Conservation (phyloP, 495 filamentous ascomycete species). For the Talaromyces ruber region DNA sequence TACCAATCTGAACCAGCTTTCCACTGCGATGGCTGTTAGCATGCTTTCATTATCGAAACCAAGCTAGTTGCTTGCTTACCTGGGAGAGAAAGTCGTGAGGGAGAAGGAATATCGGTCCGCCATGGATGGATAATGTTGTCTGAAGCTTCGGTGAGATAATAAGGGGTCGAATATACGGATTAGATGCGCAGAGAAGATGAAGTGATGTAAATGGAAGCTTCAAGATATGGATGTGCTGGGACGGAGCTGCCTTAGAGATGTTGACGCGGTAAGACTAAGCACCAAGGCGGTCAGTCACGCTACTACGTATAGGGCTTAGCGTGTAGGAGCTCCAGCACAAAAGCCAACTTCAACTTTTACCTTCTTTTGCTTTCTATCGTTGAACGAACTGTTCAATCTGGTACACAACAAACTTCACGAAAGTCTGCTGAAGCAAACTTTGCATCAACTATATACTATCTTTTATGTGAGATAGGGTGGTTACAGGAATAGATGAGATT, state of each 20-base stretch:
- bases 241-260: conserved; percentile 19
- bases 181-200: background rate
- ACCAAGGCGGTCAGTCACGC: conserved; percentile 3
- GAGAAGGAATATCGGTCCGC: conserved; percentile 99
- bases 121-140: conserved; percentile 45
- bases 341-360: background rate
- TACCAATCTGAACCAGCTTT: conserved; percentile 76
- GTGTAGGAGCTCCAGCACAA: background rate
- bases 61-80: conserved; percentile 47
- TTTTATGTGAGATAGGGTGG: background rate
- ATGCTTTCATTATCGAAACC: conserved; percentile 6
- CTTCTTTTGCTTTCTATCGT: background rate
- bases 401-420: background rate
- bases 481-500: background rate
- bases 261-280: conserved; percentile 23
- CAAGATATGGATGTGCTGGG: background rate
- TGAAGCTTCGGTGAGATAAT: conserved; percentile 5
- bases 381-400: background rate
- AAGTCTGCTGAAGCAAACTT: background rate
- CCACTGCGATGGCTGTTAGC: conserved; percentile 59
- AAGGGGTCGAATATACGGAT: conserved; percentile 11
- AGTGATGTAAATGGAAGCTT: conserved; percentile 6
- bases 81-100: conserved; percentile 97
- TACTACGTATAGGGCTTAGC: background rate
- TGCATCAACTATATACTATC: background rate